Evolutionary conservation across 371 early-diverging fungal genomes (phyloP).

Genomic region (Dentiscutata heterogama): DNA sequence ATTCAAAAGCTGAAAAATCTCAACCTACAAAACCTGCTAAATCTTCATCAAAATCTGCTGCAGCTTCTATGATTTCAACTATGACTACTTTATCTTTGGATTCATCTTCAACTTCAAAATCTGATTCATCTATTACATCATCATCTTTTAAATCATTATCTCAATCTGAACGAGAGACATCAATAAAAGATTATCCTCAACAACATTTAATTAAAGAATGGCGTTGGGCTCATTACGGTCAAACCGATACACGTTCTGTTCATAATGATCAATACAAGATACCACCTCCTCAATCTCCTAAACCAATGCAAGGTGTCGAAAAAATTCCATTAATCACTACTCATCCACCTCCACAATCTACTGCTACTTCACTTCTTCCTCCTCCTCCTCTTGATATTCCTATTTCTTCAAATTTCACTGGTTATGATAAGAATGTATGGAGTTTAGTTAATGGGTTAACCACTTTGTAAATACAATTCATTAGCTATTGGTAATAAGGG

Average conservation of each 20-base stretch:
- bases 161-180: not conserved
- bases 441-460: conserved; percentile 17
- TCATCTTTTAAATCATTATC: not conserved
- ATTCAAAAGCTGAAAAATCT: not conserved
- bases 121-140: not conserved
- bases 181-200: not conserved
- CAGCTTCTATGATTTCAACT: not conserved
- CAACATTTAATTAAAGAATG: conserved; percentile 12
- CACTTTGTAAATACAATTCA: not conserved
- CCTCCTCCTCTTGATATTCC: conserved; percentile 11
- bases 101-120: not conserved
- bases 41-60: not conserved
- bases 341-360: not conserved
- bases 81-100: conserved; percentile 14
- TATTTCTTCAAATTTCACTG: conserved; percentile 11
- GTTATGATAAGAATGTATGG: conserved; percentile 28
- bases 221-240: conserved; percentile 30
- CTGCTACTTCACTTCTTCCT: not conserved
- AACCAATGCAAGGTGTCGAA: not conserved
- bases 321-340: not conserved
- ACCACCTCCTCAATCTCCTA: not conserved
- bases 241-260: not conserved
- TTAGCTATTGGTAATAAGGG: no score
- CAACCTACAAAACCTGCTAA: not conserved
- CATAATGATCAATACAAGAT: not conserved